These are phyloP conservation scores for Wickerhamiella spandovensis DNA, from an alignment of 805 yeast genomes.

Conservation along the genomic window DNA sequence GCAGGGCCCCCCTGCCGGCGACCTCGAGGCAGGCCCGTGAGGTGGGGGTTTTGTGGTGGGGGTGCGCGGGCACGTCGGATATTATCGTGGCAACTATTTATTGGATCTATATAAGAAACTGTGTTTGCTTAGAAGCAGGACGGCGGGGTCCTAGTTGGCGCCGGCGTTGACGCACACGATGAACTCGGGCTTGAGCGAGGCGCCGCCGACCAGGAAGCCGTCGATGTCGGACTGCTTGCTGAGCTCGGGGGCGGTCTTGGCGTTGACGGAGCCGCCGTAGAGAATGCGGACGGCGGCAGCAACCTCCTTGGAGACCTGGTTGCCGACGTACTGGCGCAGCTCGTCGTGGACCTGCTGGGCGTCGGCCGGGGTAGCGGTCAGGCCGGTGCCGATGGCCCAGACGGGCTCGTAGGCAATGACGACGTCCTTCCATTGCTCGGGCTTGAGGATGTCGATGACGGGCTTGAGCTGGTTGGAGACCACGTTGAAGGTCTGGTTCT, in stretches of 20 bases:
- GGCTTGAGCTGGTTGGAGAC: constrained; percentile 84
- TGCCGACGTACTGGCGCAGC: constrained; percentile 71
- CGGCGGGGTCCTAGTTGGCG: neutral
- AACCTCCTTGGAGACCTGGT: constrained; percentile 62
- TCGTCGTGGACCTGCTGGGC: constrained; percentile 90
- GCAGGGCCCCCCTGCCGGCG: too few species aligned
- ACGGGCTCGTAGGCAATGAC: constrained; percentile 99
- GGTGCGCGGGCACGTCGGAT: too few species aligned
- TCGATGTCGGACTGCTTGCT: constrained; percentile 88
- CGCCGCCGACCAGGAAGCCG: constrained; percentile 99
- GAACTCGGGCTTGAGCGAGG: constrained; percentile 96
- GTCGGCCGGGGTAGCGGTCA: constrained; percentile 96
- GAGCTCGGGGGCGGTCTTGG: constrained; percentile 80
- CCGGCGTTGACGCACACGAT: constrained; percentile 80
- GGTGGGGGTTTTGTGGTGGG: too few species aligned
- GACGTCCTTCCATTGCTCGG: constrained; percentile 73
- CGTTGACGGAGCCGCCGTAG: constrained; percentile 98
- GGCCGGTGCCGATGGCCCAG: constrained; percentile 99
- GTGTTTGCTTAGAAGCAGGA: too few species aligned
- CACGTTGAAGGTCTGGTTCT: constrained; percentile 73
- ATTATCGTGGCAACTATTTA: too few species aligned
- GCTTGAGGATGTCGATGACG: constrained; percentile 55
- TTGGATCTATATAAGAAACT: too few species aligned
- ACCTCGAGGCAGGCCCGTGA: too few species aligned
- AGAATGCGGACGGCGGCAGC: constrained; percentile 77